These are phyloP conservation scores for Allium sativum DNA, from an alignment of 106 monocot species.

Conservation along the genomic window DNA sequence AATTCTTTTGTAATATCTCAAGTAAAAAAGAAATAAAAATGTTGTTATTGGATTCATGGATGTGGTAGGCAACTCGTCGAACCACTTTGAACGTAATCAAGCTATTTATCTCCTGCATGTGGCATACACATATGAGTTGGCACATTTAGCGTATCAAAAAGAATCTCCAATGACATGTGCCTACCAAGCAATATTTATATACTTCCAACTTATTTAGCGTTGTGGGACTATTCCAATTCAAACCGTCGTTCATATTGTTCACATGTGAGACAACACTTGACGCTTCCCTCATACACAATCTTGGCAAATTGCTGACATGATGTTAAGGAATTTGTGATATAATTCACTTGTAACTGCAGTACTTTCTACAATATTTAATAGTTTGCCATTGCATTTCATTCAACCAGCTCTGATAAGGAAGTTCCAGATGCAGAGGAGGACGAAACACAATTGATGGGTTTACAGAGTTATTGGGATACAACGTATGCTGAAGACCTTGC, in stretches of 20 bases:
- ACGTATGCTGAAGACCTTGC: conserved; percentile 71
- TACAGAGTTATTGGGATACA: conserved; percentile 66
- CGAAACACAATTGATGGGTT: conserved; percentile 49
- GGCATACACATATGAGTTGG: no score
- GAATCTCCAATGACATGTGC: no score
- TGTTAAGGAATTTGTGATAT: neutral
- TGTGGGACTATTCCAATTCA: neutral
- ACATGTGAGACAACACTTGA: neutral
- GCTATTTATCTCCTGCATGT: no score
- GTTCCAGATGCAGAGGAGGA: conserved; percentile 62
- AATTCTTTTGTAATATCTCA: no score
- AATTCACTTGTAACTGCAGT: neutral
- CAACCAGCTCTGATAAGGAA: conserved; percentile 79
- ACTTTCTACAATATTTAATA: neutral
- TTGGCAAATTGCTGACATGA: neutral
- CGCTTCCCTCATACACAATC: neutral
- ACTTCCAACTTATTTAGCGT: no score
- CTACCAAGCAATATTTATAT: no score
- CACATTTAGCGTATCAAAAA: no score
- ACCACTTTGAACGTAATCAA: no score
- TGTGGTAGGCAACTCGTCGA: no score
- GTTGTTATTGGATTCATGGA: no score
- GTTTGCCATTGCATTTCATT: conserved; percentile 1
- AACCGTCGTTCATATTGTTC: neutral
- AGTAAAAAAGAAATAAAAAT: no score